Base-by-base conservation (phyloP, 768 basidiomycete genomes). In the Pholiota molesta region DNA sequence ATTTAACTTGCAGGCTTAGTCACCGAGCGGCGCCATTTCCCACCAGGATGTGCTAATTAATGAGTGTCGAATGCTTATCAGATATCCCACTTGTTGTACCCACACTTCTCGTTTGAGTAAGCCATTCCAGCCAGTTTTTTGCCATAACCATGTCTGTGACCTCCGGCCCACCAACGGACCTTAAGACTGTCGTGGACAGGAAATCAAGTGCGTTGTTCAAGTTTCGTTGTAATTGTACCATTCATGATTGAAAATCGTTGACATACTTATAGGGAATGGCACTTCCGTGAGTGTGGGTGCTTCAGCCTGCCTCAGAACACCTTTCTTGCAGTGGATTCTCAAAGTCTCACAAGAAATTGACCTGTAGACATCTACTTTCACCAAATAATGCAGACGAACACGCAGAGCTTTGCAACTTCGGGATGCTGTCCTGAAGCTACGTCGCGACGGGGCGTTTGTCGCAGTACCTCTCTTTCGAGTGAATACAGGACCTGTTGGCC, bases 361-460 rank as follows among this genome's bases (percentile, higher is more conserved):
- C 11, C n/a, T 16, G 8, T 44, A 92, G 90, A 93, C 68, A 92
- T 93, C 52, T 92, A 93, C 74, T 93, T 91, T 71, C 85, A 86
- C 64, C 90, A 91, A 76, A 79, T 23, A 91, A 90, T 66, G 74
- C 79, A 0, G 77, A 79, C 3, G 84, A 90, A 62, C 86, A 87
- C 55, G 78, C 84, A 39, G 86, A 23, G 90, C 90, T 1, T 78
- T 91, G 2, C 80, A 86, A 45, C 78, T 93, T 40, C 81, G 90
- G 0, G 89, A 92, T 69, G 85, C 90, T 2, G 85, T 93, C 11
- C 77, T 93, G 42, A 80, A 86, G 5, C 78, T 92, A 52, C 80
- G 91, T 29, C 81, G 86, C 16, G 88, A 91, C 55, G 91, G 91
- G 0, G 90, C 90, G 1, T 93, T 92, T 66, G 84, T 92, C 9